Evolutionary conservation across 352 stramenopile genomes (phyloP), one percentile per base, ranked within the genome.

Genomic region (Phytopythium boreale): DNA sequence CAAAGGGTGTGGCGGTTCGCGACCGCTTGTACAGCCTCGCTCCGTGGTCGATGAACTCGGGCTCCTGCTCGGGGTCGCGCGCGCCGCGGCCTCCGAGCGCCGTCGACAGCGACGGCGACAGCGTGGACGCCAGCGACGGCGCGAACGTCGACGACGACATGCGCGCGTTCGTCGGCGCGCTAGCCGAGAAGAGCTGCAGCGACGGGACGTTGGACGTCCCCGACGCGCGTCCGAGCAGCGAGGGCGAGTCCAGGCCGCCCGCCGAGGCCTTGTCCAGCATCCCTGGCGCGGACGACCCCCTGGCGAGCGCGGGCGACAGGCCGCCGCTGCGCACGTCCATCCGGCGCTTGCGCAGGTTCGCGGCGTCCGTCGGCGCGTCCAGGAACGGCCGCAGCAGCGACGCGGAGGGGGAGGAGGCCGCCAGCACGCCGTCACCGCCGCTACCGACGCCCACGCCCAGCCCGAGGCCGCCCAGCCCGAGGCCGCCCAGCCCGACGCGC

Each of bases 61-160:
- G 73, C 63, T 80, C 73, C 53, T 77, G 73, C 46, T 77, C 73
- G 19, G 64, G 70, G 51, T 80, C 70, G 1, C 70, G 69, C 12
- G 46, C 59, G 24, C 52, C 67, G 15, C 66, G 62, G 24, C 56
- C 47, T 20, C 67, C 62, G 56, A 63, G 26, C 27, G 46, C 26
- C 20, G 49, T 12, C 22, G 49, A 52, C 31, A 69, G 74, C 11
- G 67, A 73, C 50, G 79, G 75, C 19, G 67, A 69, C 11, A 74
- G 47, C 24, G 70, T 63, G 31, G 64, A 67, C 17, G 52, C 37
- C 17, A 37, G 34, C 15, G 26, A 46, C 27, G 67, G 69, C 39
- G 68, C 64, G 51, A 74, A 74, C 36, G 57, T 68, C 41, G 12
- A 36, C 27, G 44, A 12, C 10, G 47, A 31, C 24, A 53, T 34